Conservation (phyloP, 805 yeast species). For the Candida piceae region DNA sequence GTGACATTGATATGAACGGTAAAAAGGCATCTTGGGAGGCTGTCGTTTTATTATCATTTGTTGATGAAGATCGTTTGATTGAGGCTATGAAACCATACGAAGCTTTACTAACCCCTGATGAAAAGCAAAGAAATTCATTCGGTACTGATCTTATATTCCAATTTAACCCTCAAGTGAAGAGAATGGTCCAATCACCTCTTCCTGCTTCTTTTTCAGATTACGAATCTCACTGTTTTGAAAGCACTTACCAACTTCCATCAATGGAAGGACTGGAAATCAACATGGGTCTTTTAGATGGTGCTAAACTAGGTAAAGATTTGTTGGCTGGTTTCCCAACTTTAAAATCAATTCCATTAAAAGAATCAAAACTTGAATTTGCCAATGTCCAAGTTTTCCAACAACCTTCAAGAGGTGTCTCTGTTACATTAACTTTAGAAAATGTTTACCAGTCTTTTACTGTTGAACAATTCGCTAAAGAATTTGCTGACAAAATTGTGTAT, state of each 20-base stretch:
- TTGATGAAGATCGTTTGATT: conserved; percentile 71
- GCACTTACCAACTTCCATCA: conserved; percentile 46
- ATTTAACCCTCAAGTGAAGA: conserved; percentile 71
- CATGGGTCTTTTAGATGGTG: conserved; percentile 61
- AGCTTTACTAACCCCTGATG: conserved; percentile 59
- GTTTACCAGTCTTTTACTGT: conserved; percentile 49
- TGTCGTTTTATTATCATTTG: conserved; percentile 87
- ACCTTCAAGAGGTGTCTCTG: conserved; percentile 78
- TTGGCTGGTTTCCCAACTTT: conserved; percentile 91
- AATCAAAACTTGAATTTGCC: conserved; percentile 46
- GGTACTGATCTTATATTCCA: conserved; percentile 67
- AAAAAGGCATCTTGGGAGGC: conserved; percentile 98
- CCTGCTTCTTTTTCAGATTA: conserved; percentile 74
- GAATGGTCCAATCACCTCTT: conserved; percentile 67
- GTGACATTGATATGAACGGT: conserved; percentile 86
- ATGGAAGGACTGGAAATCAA: conserved; percentile 36
- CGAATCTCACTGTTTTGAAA: conserved; percentile 73
- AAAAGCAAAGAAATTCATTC: conserved; percentile 64
- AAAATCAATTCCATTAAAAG: conserved; percentile 56
- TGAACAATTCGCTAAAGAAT: conserved; percentile 62
- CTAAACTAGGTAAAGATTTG: conserved; percentile 61
- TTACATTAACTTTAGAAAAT: conserved; percentile 60
- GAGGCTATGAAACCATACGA: conserved; percentile 70
- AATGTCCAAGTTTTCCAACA: conserved; percentile 77
- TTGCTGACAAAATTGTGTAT: conserved; percentile 58